Evolutionary conservation across 2,329 filamentous ascomycete species (phyloP), one percentile per base, ranked within the genome.

Genomic region (Grosmannia penicillata): DNA sequence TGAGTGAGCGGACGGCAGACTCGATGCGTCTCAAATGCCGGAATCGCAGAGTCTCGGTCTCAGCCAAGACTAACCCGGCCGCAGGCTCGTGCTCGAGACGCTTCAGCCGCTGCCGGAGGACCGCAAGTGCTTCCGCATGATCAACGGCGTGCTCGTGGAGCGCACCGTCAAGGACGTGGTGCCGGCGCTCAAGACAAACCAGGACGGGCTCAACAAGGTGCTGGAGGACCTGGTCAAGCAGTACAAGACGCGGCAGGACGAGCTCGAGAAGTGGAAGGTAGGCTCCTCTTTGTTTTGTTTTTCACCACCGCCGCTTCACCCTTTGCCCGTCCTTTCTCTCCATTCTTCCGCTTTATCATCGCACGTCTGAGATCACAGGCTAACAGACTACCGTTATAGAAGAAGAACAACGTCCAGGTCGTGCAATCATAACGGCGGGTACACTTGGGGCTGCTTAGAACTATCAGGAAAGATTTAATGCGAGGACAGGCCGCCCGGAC

Each of bases 191-290:
- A 80, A 85, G 63, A 96, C 86, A 17, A 96, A 98, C 56, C 82
- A 85, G 21, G 89, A 96, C 46, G 89, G 91, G 2, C 57, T 98
- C 55, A 91, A 82, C 62, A 93, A 94, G 62, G 86, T 96, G 23
- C 66, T 96, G 39, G 87, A 95, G 46, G 89, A 95, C 56, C 64
- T 98, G 46, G 73, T 96, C 48, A 95, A 94, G 70, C 85, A 94
- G 62, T 96, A 96, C 69, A 93, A 93, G 66, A 64, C 68, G 24
- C 93, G 94, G 62, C 87, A 98, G 59, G 77, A 85, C 30, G 91
- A 98, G 55, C 74, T 98, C 68, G 89, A 98, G 57, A 87, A 80
- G 59, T 98, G 91, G 91, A 98, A 98, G 84, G 89, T 93, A 9
- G 8, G n/a, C 26, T 33, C 22, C 15, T 6, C 22, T n/a, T 18